These are phyloP conservation scores for Elongisporangium undulatum DNA, from an alignment of 352 stramenopile genomes.

Conservation along the genomic window DNA sequence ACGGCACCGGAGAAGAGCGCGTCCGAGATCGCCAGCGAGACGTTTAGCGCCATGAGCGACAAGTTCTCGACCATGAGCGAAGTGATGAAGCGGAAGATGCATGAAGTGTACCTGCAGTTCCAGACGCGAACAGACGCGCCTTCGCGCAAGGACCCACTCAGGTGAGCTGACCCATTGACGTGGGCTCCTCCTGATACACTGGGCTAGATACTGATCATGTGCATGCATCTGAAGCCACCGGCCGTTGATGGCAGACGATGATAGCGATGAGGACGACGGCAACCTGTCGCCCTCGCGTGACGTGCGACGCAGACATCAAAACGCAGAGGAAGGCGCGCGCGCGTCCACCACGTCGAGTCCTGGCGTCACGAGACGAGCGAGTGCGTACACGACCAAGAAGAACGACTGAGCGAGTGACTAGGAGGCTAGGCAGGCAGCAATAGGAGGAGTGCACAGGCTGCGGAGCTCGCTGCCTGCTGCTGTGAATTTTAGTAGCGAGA, in stretches of 20 bases:
- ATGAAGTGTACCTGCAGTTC: constrained; percentile 82
- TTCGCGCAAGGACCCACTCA: constrained; percentile 53
- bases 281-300: constrained; percentile 8
- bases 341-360: constrained; percentile 20
- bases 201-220: constrained; percentile 6
- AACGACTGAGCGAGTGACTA: constrained; percentile 23
- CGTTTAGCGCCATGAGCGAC: constrained; percentile 58
- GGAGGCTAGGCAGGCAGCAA: neutral
- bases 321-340: constrained; percentile 15
- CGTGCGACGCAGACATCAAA: constrained; percentile 36
- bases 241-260: constrained; percentile 64
- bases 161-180: constrained; percentile 16
- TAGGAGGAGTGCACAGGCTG: constrained; percentile 2
- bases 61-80: constrained; percentile 79
- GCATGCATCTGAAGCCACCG: constrained; percentile 36
- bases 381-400: constrained; percentile 45
- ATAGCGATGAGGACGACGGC: constrained; percentile 68
- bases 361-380: constrained; percentile 19
- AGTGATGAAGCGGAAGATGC: constrained; percentile 80
- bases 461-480: constrained; percentile 12
- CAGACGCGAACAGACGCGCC: constrained; percentile 58
- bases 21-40: constrained; percentile 66
- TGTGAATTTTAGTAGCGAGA: constrained; percentile 34
- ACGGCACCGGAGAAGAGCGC: constrained; percentile 59
- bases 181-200: neutral